These are phyloP conservation scores for Sungouiozyma ichnusensis DNA, from an alignment of 805 yeast species.

Conservation along the genomic window DNA sequence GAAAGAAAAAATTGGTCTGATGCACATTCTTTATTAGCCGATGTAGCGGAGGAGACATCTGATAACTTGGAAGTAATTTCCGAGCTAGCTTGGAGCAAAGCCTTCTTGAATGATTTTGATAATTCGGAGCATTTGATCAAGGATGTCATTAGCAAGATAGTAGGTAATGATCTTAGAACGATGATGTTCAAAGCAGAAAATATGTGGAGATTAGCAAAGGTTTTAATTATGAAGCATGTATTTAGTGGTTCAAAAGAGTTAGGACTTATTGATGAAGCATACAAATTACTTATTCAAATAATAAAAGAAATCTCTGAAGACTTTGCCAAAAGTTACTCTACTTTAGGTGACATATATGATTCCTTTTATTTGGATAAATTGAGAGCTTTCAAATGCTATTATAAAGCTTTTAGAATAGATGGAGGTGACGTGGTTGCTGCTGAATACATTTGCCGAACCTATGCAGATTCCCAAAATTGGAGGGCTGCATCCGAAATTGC, in stretches of 20 bases:
- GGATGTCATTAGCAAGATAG: conserved; percentile 25
- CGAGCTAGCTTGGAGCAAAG: conserved; percentile 72
- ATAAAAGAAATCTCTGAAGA: conserved; percentile 52
- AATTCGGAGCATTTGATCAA: conserved; percentile 30
- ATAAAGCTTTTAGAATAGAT: conserved; percentile 83
- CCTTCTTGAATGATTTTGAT: conserved; percentile 43
- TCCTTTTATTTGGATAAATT: conserved; percentile 45
- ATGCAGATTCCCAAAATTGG: conserved; percentile 69
- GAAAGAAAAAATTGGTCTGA: conserved; percentile 48
- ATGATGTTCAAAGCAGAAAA: conserved; percentile 48
- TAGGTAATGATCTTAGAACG: conserved; percentile 43
- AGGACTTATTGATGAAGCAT: conserved; percentile 37
- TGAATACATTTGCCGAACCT: conserved; percentile 55
- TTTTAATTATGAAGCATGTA: conserved; percentile 35
- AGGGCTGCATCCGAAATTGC: conserved; percentile 69
- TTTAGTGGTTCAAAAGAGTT: conserved; percentile 9
- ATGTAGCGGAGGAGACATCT: conserved; percentile 40
- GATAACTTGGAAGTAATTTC: conserved; percentile 48
- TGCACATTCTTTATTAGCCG: conserved; percentile 44
- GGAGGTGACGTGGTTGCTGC: conserved; percentile 69
- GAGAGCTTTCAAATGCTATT: conserved; percentile 77
- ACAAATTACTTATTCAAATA: conserved; percentile 47
- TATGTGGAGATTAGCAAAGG: conserved; percentile 66
- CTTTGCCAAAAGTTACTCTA: conserved; percentile 71
- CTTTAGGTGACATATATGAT: conserved; percentile 66